Evolutionary conservation across 1,284 basidiomycete genomes (phyloP).

Genomic region (Cryptococcus amylolentus): DNA sequence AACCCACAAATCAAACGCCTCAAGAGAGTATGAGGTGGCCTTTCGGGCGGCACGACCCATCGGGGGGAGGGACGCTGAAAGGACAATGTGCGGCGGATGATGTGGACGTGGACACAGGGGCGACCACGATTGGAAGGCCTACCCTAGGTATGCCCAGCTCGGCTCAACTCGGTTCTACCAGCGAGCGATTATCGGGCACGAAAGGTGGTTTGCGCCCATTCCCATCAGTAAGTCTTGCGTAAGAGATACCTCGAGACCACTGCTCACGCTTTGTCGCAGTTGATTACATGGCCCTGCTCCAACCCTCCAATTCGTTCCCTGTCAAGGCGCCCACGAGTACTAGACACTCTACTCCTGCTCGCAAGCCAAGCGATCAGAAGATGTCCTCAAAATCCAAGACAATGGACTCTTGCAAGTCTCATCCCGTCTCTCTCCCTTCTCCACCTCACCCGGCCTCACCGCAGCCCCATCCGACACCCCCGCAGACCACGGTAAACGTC

Average conservation of each 20-base stretch:
- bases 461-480: not conserved
- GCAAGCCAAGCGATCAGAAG: not conserved
- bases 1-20: constrained; percentile 1
- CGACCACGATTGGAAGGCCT: constrained; percentile 21
- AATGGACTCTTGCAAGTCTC: too few species aligned
- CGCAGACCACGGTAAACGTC: too few species aligned
- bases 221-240: constrained; percentile 18
- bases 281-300: constrained; percentile 29
- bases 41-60: not conserved
- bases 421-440: not conserved
- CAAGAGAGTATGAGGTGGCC: not conserved
- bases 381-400: not conserved
- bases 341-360: constrained; percentile 13
- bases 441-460: not conserved
- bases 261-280: constrained; percentile 10
- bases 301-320: not conserved
- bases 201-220: constrained; percentile 27
- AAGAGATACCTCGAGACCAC: too few species aligned
- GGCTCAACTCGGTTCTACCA: not conserved
- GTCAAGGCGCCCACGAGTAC: too few species aligned
- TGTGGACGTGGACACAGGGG: constrained; percentile 20
- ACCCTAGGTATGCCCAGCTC: constrained; percentile 2
- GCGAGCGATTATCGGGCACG: constrained; percentile 12
- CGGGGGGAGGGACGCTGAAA: constrained; percentile 3
- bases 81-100: constrained; percentile 16